Conservation (phyloP, 495 filamentous ascomycete genomes). For the Daldinia decipiens region DNA sequence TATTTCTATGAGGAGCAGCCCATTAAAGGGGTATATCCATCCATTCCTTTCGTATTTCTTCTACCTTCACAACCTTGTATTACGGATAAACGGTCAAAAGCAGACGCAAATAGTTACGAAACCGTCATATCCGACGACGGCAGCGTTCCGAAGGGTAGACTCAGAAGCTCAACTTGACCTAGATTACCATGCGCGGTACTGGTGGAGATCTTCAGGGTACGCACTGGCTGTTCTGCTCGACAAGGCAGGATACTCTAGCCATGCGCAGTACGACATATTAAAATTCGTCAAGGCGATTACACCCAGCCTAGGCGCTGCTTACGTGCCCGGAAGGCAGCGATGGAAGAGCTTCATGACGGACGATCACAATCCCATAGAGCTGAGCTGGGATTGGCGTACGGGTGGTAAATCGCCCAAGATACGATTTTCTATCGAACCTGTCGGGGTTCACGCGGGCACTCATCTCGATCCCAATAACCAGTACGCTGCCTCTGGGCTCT, state of each 20-base stretch:
- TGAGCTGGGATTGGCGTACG: constrained; percentile 21
- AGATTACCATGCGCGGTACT: not conserved
- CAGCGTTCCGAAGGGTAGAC: not conserved
- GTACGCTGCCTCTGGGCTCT: not conserved
- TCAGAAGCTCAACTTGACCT: not conserved
- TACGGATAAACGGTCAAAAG: not conserved
- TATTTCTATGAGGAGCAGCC: not conserved
- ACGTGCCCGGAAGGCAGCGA: not conserved
- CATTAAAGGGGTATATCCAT: not conserved
- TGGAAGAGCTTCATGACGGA: constrained; percentile 21
- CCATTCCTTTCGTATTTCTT: not conserved
- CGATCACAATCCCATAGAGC: constrained; percentile 15
- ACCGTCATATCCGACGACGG: not conserved
- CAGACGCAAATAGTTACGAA: not conserved
- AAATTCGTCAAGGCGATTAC: not conserved
- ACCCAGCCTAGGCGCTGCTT: constrained; percentile 2
- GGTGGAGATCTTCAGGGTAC: constrained; percentile 5
- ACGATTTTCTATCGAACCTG: constrained; percentile 14
- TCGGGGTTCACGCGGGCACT: constrained; percentile 7
- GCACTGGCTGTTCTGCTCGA: constrained; percentile 1
- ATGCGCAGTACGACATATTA: not conserved
- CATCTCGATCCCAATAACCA: not conserved
- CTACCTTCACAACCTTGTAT: not conserved
- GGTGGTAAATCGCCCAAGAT: not conserved
- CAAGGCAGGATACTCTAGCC: constrained; percentile 5